Evolutionary conservation across 163 green algal genomes (phyloP).

Genomic region (Coccomyxa subellipsoidea): DNA sequence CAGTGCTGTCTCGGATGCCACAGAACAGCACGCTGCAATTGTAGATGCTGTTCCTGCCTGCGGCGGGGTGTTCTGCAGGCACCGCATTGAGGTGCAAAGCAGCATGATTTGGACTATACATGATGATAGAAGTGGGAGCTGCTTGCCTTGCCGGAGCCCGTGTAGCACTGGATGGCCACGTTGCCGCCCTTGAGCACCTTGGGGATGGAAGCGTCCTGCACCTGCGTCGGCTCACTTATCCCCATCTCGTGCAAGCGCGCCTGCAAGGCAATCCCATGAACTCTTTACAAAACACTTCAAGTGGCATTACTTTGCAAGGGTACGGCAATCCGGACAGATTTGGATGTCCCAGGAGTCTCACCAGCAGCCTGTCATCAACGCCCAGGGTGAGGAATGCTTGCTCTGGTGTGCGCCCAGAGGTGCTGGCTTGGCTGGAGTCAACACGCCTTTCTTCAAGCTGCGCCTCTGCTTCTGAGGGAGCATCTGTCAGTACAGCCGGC

Average conservation of each 20-base stretch:
- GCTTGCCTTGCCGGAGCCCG: slow-evolving; percentile 81
- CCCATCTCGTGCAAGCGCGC: slow-evolving; percentile 16
- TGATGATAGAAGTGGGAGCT: neutral
- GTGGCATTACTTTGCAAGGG: no score
- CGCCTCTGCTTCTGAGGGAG: neutral
- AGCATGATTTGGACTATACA: neutral
- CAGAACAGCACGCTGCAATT: no score
- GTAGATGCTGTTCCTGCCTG: no score
- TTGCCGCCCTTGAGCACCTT: slow-evolving; percentile 60
- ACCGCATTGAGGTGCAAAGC: no score
- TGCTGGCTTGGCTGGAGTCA: neutral
- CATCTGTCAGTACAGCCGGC: neutral
- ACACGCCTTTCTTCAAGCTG: neutral
- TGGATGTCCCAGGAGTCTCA: no score
- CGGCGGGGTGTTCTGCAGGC: no score
- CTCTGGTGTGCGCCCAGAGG: neutral
- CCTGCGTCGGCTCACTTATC: slow-evolving; percentile 57
- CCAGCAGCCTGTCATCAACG: neutral
- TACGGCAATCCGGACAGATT: no score
- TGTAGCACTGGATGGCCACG: slow-evolving; percentile 78
- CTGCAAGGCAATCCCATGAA: slow-evolving; percentile 12
- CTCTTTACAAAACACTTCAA: no score
- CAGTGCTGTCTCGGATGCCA: no score
- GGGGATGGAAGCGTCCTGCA: slow-evolving; percentile 69
- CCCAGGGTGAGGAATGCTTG: neutral